Evolutionary conservation across 345 rosid genomes (phyloP).

Genomic region (Populus euphratica): DNA sequence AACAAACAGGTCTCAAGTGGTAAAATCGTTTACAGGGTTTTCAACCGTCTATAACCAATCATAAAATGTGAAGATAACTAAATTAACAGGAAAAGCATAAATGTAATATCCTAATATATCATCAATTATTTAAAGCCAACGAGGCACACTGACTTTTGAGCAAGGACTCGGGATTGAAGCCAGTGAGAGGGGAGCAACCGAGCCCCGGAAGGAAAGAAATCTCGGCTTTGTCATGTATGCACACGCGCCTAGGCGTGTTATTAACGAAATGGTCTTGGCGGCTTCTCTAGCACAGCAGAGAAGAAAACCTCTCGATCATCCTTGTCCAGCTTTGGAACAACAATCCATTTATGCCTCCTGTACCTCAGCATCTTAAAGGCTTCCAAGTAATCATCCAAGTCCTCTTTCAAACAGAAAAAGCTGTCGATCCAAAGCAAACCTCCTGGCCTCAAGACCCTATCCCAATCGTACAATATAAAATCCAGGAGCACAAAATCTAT

Average conservation of each 20-base stretch:
- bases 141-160: neutral
- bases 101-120: neutral
- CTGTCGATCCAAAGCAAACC: conserved; percentile 88
- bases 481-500: conserved; percentile 74
- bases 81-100: neutral
- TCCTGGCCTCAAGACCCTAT: conserved; percentile 78
- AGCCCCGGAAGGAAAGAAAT: neutral
- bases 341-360: conserved; percentile 70
- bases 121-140: neutral
- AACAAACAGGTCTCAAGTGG: too few species aligned
- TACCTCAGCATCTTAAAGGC: conserved; percentile 66
- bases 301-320: conserved; percentile 71
- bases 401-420: conserved; percentile 70
- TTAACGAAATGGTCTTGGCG: conserved; percentile 78
- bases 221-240: neutral
- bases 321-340: conserved; percentile 74
- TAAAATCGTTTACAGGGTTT: too few species aligned
- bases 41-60: too few species aligned
- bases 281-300: conserved; percentile 84
- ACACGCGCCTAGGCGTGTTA: neutral
- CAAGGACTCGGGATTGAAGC: neutral
- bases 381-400: conserved; percentile 67
- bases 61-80: neutral
- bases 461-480: conserved; percentile 80
- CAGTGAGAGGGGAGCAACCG: neutral